Evolutionary conservation across 176 grass and related monocot genomes (phyloP).

Genomic region (Sorghum bicolor): DNA sequence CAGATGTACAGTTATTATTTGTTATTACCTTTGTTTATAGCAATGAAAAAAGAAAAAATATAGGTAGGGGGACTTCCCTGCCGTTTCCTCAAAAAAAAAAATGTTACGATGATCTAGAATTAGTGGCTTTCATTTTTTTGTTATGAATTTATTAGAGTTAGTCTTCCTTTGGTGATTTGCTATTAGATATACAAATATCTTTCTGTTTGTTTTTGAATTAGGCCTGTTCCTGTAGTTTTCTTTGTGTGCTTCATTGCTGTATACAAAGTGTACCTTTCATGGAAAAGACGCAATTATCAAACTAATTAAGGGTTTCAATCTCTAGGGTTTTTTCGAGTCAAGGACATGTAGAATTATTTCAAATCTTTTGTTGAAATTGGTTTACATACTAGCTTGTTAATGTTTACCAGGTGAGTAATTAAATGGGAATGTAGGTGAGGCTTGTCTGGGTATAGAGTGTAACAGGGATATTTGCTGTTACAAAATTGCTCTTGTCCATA

Average conservation of each 20-base stretch:
- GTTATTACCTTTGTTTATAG: too few species aligned
- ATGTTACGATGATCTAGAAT: neutral
- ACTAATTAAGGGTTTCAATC: neutral
- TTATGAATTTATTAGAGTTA: neutral
- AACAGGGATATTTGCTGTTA: neutral
- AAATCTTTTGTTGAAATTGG: neutral
- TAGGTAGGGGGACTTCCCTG: too few species aligned
- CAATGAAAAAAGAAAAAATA: too few species aligned
- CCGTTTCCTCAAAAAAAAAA: too few species aligned
- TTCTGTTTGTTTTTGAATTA: slow-evolving; percentile 2
- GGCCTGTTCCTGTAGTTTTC: neutral
- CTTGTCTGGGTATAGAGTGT: neutral
- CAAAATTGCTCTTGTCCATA: neutral
- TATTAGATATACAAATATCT: neutral
- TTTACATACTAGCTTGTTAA: neutral
- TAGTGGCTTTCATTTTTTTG: neutral
- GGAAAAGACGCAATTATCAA: neutral
- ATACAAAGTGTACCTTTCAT: neutral
- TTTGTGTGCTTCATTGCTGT: neutral
- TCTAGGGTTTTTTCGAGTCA: neutral
- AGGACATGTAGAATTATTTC: neutral
- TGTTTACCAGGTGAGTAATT: neutral
- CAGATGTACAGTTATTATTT: too few species aligned
- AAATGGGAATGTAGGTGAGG: neutral
- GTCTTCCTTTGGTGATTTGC: neutral